Evolutionary conservation across 169 alveolate genomes (phyloP).

Genomic region (Eimeria nieschulzi): DNA sequence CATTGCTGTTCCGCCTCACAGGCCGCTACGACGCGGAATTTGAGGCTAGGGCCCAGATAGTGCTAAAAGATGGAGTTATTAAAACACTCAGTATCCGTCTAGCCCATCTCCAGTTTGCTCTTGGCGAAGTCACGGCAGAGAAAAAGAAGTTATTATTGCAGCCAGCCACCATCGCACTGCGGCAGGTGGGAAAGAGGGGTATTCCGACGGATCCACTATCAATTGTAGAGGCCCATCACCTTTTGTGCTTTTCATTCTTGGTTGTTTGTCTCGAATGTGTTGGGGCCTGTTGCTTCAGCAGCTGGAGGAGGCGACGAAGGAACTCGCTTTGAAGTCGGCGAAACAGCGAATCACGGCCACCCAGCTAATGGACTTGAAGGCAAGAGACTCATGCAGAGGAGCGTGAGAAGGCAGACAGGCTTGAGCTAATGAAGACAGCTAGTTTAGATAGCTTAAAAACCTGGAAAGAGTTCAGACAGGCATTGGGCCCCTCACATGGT

Average conservation of each 20-base stretch:
- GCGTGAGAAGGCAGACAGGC: no score
- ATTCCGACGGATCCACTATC: no score
- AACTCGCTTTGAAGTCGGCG: not conserved
- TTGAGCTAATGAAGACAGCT: no score
- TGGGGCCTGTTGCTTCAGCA: constrained; percentile 18
- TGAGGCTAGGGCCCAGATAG: constrained; percentile 31
- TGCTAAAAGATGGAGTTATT: constrained; percentile 50
- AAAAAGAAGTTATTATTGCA: constrained; percentile 18
- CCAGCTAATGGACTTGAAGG: constrained; percentile 41
- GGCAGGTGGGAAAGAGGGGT: not conserved
- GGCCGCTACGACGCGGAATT: constrained; percentile 51
- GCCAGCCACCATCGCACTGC: constrained; percentile 58
- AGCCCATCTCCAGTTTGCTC: constrained; percentile 27
- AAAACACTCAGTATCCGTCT: constrained; percentile 37
- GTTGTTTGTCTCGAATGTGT: not conserved
- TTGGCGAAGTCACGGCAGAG: constrained; percentile 52
- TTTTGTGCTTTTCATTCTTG: not conserved
- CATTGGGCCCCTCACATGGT: no score
- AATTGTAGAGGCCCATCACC: no score
- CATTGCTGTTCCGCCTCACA: not conserved
- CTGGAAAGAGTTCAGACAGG: no score
- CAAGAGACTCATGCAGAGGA: not conserved
- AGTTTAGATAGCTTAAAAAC: no score
- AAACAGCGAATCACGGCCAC: constrained; percentile 9
- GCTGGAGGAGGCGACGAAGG: constrained; percentile 39